Conservation (phyloP, 129 eudicot species). For the Sambucus nigra region DNA sequence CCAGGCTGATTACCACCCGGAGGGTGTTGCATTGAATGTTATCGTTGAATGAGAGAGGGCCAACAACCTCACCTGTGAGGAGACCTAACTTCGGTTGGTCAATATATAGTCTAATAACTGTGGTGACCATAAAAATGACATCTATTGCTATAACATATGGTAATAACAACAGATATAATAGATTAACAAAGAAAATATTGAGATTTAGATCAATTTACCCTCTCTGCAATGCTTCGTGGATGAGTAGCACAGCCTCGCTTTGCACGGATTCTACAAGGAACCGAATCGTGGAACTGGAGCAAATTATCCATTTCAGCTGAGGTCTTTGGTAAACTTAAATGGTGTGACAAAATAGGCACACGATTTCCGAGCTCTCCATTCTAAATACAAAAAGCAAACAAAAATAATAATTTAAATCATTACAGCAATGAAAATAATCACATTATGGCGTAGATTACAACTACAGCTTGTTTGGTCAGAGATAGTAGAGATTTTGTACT, state of each 20-base stretch:
- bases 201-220: conserved; percentile 41
- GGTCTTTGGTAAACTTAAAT: conserved; percentile 78
- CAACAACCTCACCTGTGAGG: too few species aligned
- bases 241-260: conserved; percentile 98
- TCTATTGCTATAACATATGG: not conserved
- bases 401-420: conserved; percentile 1
- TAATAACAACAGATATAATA: not conserved
- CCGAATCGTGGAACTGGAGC: conserved; percentile 70
- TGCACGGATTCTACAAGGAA: conserved; percentile 83
- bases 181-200: not conserved
- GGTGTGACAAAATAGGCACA: conserved; percentile 56
- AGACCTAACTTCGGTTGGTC: too few species aligned
- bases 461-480: too few species aligned
- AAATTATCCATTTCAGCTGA: conserved; percentile 59
- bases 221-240: conserved; percentile 96
- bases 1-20: too few species aligned
- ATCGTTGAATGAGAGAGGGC: too few species aligned
- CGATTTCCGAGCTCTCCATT: conserved; percentile 30
- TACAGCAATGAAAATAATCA: not conserved
- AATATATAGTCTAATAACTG: not conserved
- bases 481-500: too few species aligned
- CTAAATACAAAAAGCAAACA: conserved; percentile 17
- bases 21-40: too few species aligned
- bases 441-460: too few species aligned
- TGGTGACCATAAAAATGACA: not conserved